Base-by-base conservation (phyloP, 73 alveolate species). In the Tetrahymena borealis region DNA sequence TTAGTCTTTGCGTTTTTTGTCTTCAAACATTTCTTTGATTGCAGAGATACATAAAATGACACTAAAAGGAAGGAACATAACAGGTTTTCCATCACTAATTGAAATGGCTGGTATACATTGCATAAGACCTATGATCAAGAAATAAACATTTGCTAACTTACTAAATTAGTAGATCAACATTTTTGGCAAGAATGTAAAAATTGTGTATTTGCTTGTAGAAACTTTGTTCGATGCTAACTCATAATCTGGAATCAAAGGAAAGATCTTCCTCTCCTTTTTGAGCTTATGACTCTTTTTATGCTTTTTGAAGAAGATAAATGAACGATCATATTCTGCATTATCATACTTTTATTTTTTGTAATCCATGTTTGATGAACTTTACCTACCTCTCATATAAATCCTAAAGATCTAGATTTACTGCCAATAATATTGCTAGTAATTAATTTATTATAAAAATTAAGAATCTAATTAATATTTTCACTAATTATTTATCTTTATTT, bases 11-110 rank as follows among this genome's bases (percentile, higher is more conserved):
- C 99, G 94, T 92, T 96, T 94, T 90, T 92, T 94, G 95, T 97
- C 99, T 92, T 97, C 99, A 33, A 96, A 94, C 1, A 96, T 96
- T 60, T 97, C 99, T 42, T 97, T 96, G n/a, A 97, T 78, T 40
- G 97, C 96, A 16, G 98, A 96, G 32, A 97, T 91, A 31, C 78
- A 18, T 41, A 90, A 78, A 37, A 95, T 93, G 33, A 95, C 94
- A 12, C 94, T 78, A 31, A 95, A 39, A 15, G 95, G 95, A 35
- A 94, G 91, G 38, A 94, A 39, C 40, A 95, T 91, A 20, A 94
- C 94, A 16, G 97, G 96, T 28, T 91, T 33, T 0, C 96, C 96
- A 32, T 93, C 95, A 11, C 95, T 60, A 15, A 94, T 91, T 24
- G 98, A 96, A 40, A 96, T 94, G n/a, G 97, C 93, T 60, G 97